Percentiles rank a stretch among this genome's conserved stretches.
Conservation (phyloP, 768 basidiomycete species). For the Phaeolepiota aurea region DNA sequence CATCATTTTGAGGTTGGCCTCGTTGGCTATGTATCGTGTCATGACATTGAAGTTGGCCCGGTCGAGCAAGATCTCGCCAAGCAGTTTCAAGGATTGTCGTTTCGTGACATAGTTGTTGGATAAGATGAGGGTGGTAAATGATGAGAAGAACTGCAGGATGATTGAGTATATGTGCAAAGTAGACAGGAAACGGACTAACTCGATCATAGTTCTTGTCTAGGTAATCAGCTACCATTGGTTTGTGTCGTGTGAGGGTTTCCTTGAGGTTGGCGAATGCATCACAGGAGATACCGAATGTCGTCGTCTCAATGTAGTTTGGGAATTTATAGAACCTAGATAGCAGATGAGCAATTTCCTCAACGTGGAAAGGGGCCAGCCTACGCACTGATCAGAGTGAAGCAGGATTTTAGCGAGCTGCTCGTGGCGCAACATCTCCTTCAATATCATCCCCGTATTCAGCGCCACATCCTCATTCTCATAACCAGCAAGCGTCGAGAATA, state of each 20-base stretch:
- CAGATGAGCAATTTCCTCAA: conserved; percentile 6
- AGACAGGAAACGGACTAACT: conserved; percentile 27
- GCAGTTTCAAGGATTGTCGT: conserved; percentile 93
- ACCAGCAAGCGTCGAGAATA: conserved; percentile 81
- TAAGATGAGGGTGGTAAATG: conserved; percentile 87
- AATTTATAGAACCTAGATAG: conserved; percentile 84
- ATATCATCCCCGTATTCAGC: conserved; percentile 95
- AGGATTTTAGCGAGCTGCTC: conserved; percentile 87
- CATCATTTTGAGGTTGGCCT: conserved; percentile 98
- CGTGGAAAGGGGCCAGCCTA: conserved; percentile 9
- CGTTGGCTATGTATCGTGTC: conserved; percentile 94
- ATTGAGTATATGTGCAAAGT: conserved; percentile 7
- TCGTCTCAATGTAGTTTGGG: conserved; percentile 93
- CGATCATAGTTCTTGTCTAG: conserved; percentile 96
- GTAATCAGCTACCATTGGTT: conserved; percentile 96
- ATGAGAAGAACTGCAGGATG: conserved; percentile 77
- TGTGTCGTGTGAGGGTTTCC: conserved; percentile 94
- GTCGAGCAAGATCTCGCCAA: conserved; percentile 96
- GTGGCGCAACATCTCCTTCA: conserved; percentile 94
- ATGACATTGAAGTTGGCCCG: conserved; percentile 97
- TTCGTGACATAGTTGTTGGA: conserved; percentile 99
- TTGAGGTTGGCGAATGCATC: conserved; percentile 97
- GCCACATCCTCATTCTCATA: conserved; percentile 96
- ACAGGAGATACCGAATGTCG: conserved; percentile 96
- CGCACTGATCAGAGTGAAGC: conserved; percentile 90